Base-by-base conservation (phyloP, 768 basidiomycete genomes). In the Lactifluus volemus region DNA sequence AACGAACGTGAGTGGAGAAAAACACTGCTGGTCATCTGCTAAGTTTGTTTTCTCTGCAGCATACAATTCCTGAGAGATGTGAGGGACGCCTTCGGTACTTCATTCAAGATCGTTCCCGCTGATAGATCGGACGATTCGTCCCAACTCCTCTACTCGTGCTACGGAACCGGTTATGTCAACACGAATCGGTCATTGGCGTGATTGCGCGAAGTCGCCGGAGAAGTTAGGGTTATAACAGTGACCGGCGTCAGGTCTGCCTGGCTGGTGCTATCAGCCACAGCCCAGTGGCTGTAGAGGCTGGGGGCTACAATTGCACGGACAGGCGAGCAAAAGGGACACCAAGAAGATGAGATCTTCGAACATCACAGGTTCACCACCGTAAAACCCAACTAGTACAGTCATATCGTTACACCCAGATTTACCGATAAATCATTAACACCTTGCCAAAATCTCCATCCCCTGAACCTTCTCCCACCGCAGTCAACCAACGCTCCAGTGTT, bases 151-250 rank as follows among this genome's bases (percentile, higher is more conserved):
- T 87, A 93, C 72, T 92, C 92, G 6, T 98, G 96, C 71, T 90
- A 94, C 64, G 96, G 96, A 11, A 84, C 86, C 25, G 96, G 97
- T 49, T 94, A 94, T 70, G 76, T 91, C 63, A 99, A 98, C 71
- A 84, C 86, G 58, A 93, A 92, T 71, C 79, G 89, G 67, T 80
- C 86, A 30, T 72, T 93, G 59, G 86, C 85, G 21, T 91, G 75
- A 66, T n/a, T 34, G 15, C 17, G 10, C 12, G 10, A 42, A 39
- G n/a, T 17, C n/a, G 44, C 32, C 7, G 32, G 32, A 7, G 42
- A 8, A 30, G 10, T 21, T 14, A 15, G 38, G 2, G 14, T 11
- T 36, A 32, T 41, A 36, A n/a, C 41, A 29, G 14, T 56, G 41
- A 14, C 30, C 14, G 11, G 12, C 32, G 4, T n/a, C 15, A 38